These are phyloP conservation scores for Aspergillus fischeri DNA, from an alignment of 2,329 filamentous ascomycete species.

Conservation along the genomic window DNA sequence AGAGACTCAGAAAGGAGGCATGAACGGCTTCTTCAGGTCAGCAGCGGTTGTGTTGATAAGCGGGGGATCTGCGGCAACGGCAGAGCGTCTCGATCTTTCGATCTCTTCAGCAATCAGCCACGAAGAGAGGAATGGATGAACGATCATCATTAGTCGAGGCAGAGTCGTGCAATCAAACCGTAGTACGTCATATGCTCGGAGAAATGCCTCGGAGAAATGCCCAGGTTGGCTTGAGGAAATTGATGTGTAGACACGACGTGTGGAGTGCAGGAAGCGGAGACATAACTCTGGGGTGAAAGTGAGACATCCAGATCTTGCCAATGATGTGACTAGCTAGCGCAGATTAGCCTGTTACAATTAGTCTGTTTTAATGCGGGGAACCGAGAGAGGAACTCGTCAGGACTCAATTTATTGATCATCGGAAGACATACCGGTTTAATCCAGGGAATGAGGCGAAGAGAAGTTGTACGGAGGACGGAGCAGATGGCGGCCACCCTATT, in stretches of 20 bases:
- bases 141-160: too few relatives aligned
- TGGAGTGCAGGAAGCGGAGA: background rate
- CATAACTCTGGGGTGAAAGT: background rate
- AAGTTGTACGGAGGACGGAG: too few relatives aligned
- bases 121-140: background rate
- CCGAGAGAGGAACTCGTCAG: too few relatives aligned
- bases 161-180: too few relatives aligned
- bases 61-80: background rate
- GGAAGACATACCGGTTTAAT: too few relatives aligned
- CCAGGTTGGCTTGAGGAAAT: background rate
- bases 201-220: background rate
- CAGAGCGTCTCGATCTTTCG: background rate
- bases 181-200: background rate
- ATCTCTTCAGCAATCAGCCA: background rate
- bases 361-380: too few relatives aligned
- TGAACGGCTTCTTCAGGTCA: background rate
- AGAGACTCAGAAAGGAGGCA: background rate
- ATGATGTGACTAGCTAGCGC: too few relatives aligned
- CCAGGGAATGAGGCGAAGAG: too few relatives aligned
- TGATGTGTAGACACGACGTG: too few relatives aligned
- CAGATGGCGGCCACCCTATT: background rate
- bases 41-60: background rate
- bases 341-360: too few relatives aligned
- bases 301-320: too few relatives aligned
- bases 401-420: too few relatives aligned